These are phyloP conservation scores for Pseudopithomyces chartarum DNA, from an alignment of 2,329 filamentous ascomycete genomes.

Conservation along the genomic window DNA sequence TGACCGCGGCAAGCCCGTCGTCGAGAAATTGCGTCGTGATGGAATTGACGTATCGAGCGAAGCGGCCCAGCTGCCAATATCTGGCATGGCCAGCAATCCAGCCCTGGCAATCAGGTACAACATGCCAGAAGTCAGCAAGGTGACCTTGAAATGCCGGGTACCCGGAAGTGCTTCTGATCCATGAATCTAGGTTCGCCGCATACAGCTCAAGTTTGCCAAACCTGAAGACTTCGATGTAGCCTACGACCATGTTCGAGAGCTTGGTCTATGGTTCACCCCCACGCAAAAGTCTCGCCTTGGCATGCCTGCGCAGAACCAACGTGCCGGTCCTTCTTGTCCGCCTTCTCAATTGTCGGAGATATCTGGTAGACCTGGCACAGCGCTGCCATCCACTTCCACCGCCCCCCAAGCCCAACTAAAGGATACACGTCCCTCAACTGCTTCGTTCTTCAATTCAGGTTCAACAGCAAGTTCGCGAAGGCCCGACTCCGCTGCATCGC, in stretches of 20 bases:
- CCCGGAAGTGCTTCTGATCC: neutral
- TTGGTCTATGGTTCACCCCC: conserved; percentile 40
- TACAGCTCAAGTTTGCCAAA: conserved; percentile 51
- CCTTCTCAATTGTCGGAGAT: conserved; percentile 34
- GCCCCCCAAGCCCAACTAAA: conserved; percentile 10
- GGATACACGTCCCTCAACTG: conserved; percentile 26
- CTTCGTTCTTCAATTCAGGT: conserved; percentile 14
- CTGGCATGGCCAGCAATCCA: conserved; percentile 46
- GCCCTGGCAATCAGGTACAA: conserved; percentile 50
- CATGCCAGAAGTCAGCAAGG: conserved; percentile 39
- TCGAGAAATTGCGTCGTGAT: conserved; percentile 25
- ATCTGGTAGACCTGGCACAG: conserved; percentile 28
- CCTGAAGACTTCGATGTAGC: conserved; percentile 44
- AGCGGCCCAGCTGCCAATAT: conserved; percentile 47
- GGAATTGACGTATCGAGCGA: conserved; percentile 41
- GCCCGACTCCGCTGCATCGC: conserved; percentile 27
- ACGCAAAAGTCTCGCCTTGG: neutral
- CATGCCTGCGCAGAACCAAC: conserved; percentile 1
- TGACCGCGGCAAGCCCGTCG: conserved; percentile 21
- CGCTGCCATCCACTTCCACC: conserved; percentile 15
- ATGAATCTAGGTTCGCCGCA: conserved; percentile 44
- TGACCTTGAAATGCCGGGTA: conserved; percentile 12
- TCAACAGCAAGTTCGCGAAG: conserved; percentile 31
- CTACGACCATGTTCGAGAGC: conserved; percentile 35
- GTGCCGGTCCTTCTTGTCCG: conserved; percentile 27